Evolutionary conservation across 2,329 filamentous ascomycete genomes (phyloP), one percentile per base, ranked within the genome.

Genomic region (Phialophora chinensis): DNA sequence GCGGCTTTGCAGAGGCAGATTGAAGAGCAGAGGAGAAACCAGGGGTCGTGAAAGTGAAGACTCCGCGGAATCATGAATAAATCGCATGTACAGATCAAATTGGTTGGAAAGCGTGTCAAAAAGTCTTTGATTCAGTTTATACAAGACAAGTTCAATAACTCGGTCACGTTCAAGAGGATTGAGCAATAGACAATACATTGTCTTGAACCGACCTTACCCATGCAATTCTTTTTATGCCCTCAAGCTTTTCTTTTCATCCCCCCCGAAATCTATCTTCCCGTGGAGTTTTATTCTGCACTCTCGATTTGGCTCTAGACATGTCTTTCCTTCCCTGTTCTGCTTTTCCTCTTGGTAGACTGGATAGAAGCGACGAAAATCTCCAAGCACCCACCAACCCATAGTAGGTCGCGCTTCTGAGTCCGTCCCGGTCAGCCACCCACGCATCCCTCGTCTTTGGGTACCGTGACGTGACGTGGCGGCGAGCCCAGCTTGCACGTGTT

Each of bases 1-100:
- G 70, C 70, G 6, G 68, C 67, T 27, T 60, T 72, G 42, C 68
- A 70, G 62, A 64, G 66, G 52, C 68, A 72, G 23, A 56, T 64
- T 11, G 66, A 70, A 52, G 66, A 72, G 35, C 56, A 69, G 29
- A 66, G 70, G 31, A 56, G 68, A 31, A 56, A 53, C 38, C 65
- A 66, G 23, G 66, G 67, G 25, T 50, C 33, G 44, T 60, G 27
- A 49, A 20, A 17, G 47, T 50, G 47, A 50, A 5, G 47, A 50
- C 1, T 44, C 38, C 2, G 17, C 38, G 20, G 38, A n/a, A 44
- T 5, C 38, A 20, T n/a, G 17, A n/a, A 44, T 8, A 8, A 44
- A n/a, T 44, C 6, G 33, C 11, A 7, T 44, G 38, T 44, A 44
- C 17, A 44, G 17, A 44, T 44, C 33, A 20, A 17, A 12, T 42